Evolutionary conservation across 2,329 filamentous ascomycete species (phyloP), one percentile per base, ranked within the genome.

Genomic region (Bisporella sp.): DNA sequence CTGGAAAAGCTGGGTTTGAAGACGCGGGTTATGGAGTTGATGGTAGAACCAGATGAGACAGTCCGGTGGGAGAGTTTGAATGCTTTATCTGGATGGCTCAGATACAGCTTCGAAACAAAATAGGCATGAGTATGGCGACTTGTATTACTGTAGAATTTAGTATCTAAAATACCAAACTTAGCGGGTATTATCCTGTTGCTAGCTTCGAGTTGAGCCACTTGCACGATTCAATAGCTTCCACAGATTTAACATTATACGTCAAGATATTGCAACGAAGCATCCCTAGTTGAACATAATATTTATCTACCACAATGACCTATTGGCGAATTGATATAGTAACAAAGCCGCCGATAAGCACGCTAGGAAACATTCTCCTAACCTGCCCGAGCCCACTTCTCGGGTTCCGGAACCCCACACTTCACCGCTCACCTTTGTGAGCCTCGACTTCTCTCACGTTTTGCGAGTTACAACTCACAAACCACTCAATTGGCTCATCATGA

Each of bases 1-100:
- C 69, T 88, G 60, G 85, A 88, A 68, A 84, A 78, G 65, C 59
- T 85, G 45, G 83, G 83, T 0, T 64, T 88, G 55, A 89, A 89
- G 71, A 73, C 74, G 4, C 72, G 82, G 52, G 80, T 88, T 40
- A 87, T 89, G 83, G 81, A 82, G 63, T 66, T 88, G 59, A 88
- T 89, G 85, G 75, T 77, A 50, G 81, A 87, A 64, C 73, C 76
- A 55, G 83, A 88, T 62, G 84, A 88, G 68, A 74, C 73, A 41
- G 84, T 89, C 28, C 71, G 85, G 60, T 88, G 84, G 83, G 85
- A 89, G 70, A 85, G 81, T 65, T 69, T 89, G 70, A 79, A 82
- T 60, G 84, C 85, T 32, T 81, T 88, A 29, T 84, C 85, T 21
- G 85, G 86, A 66, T 89, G 85, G 83, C 68, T 89, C 66, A 77